These are phyloP conservation scores for Saccharomyces kudriavzevii DNA, from an alignment of 805 yeast genomes.

Conservation along the genomic window DNA sequence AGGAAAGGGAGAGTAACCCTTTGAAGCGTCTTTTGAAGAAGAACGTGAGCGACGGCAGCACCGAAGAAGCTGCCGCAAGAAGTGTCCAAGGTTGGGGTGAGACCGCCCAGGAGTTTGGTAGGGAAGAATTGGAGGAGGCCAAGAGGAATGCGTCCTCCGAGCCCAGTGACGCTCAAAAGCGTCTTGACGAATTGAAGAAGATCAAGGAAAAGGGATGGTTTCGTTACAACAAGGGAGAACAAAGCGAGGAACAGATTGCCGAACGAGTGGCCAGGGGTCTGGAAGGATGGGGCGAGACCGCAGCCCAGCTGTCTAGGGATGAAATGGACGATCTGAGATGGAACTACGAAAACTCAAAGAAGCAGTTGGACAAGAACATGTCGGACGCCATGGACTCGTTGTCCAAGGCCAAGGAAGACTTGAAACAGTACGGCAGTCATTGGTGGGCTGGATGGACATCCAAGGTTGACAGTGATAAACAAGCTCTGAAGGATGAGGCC, in stretches of 20 bases:
- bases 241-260: slow-evolving; percentile 30
- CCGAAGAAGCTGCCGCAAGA: slow-evolving; percentile 29
- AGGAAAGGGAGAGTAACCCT: slow-evolving; percentile 6
- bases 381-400: slow-evolving; percentile 26
- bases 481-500: slow-evolving; percentile 29
- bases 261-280: slow-evolving; percentile 31
- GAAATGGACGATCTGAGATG: slow-evolving; percentile 31
- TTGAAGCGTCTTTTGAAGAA: slow-evolving; percentile 13
- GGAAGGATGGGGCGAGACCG: slow-evolving; percentile 42
- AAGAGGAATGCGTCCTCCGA: slow-evolving; percentile 12
- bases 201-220: slow-evolving; percentile 33
- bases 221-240: slow-evolving; percentile 15
- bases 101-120: slow-evolving; percentile 34
- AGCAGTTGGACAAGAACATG: slow-evolving; percentile 31
- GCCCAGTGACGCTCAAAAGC: slow-evolving; percentile 29
- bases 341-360: slow-evolving; percentile 33
- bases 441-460: slow-evolving; percentile 25
- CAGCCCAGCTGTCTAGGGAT: slow-evolving; percentile 37
- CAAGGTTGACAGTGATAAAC: slow-evolving; percentile 20
- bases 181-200: slow-evolving; percentile 30
- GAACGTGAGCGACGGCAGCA: slow-evolving; percentile 11
- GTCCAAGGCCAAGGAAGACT: slow-evolving; percentile 31
- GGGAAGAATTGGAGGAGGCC: slow-evolving; percentile 30
- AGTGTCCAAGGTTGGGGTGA: slow-evolving; percentile 42
- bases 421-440: slow-evolving; percentile 26